Evolutionary conservation across 805 yeast genomes (phyloP).

Genomic region (Clavispora vitiphila): DNA sequence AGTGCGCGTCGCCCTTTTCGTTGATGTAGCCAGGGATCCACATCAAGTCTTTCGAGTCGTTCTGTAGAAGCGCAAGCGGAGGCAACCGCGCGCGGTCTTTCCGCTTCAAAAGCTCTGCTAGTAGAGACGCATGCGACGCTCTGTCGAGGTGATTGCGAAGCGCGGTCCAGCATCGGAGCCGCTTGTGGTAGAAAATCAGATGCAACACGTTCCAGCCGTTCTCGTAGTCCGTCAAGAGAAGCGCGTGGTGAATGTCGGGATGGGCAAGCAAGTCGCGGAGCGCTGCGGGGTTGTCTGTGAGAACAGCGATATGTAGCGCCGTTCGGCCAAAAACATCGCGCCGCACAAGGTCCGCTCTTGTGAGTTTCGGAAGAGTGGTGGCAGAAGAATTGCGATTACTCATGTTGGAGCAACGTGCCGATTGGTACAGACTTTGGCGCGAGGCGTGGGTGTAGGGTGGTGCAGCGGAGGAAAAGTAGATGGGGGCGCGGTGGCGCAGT

Average conservation of each 20-base stretch:
- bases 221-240: slow-evolving; percentile 55
- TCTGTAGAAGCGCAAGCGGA: slow-evolving; percentile 62
- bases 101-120: slow-evolving; percentile 39
- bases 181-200: slow-evolving; percentile 54
- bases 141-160: slow-evolving; percentile 20
- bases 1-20: slow-evolving; percentile 27
- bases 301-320: slow-evolving; percentile 51
- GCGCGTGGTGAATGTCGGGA: slow-evolving; percentile 38
- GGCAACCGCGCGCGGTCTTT: slow-evolving; percentile 70
- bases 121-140: slow-evolving; percentile 13
- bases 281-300: slow-evolving; percentile 44
- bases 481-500: too few relatives aligned
- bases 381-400: not conserved
- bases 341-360: slow-evolving; percentile 35
- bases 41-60: slow-evolving; percentile 39
- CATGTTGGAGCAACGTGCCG: not conserved
- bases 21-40: slow-evolving; percentile 41
- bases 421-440: too few relatives aligned
- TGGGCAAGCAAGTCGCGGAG: slow-evolving; percentile 44
- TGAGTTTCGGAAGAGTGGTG: not conserved
- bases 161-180: slow-evolving; percentile 48
- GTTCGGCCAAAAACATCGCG: slow-evolving; percentile 73
- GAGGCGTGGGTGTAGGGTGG: too few relatives aligned
- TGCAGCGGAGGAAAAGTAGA: too few relatives aligned
- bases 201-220: slow-evolving; percentile 83